Base-by-base conservation (phyloP, 2,329 filamentous ascomycete genomes). In the Penicillium sp. region DNA sequence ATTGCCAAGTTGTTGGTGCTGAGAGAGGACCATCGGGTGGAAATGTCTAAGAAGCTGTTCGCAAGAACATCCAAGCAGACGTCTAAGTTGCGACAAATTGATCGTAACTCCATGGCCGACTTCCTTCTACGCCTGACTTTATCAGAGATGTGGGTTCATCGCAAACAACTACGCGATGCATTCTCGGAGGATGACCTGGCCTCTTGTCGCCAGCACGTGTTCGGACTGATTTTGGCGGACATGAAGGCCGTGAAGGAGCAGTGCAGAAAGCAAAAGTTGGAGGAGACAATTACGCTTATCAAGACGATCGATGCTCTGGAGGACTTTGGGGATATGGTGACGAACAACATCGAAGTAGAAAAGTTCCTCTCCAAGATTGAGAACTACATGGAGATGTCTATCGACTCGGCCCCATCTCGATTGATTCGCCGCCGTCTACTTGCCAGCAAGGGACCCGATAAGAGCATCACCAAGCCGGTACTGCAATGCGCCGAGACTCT, bases 261-360 rank as follows among this genome's bases (percentile, higher is more conserved):
- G 35, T 66, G 66, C 52, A 66, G 64, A 49, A 70, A 69, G 53
- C 59, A 69, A 20, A 57, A 65, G 31, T 35, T 67, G 28, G 59
- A 66, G 45, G 60, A 67, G 24, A 66, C 63, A 7, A 61, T 70
- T 24, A 65, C 64, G 6, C 53, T 73, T 13, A 66, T 66, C 25
- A 70, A 70, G 44, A 65, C 64, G 9, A 60, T 73, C 23, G 67
- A 69, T 59, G 63, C 66, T 10, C 53, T 72, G 35, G 70, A 72
- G 46, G 65, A 71, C 32, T 71, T 73, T 49, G 67, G 70, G 50
- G 69, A 72, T 44, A 52, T 73, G 15, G 60, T 63, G 5, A 58
- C 56, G 18, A 62, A 64, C 31, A 65, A 67, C 47, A 58, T 59
- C 13, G 67, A 72, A 25, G 65, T 67, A 9, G 65, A 65, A 12